Base-by-base conservation (phyloP, 176 grass and related monocot species). In the Cymbopogon citratus region DNA sequence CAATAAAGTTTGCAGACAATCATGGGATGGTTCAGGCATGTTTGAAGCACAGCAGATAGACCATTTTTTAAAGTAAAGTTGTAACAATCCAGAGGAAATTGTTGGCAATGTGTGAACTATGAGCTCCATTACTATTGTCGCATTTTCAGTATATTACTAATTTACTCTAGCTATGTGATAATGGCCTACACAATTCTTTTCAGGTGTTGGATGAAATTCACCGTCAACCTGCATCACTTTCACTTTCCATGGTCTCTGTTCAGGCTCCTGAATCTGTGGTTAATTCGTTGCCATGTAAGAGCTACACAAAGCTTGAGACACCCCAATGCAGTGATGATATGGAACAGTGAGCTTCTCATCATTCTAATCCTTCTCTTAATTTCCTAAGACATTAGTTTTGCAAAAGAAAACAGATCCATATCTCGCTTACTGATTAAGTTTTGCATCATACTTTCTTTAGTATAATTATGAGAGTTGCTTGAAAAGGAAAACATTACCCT, bases 141-240 rank as follows among this genome's bases (percentile, higher is more conserved):
- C 65, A 51, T 84, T 72, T 79, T 43, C 21, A 29, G 34, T 18
- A 33, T 9, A 45, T 67, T 76, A 52, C 43, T 54, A 31, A 27
- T 67, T 76, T 64, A 31, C 74, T 67, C 18, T 76, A 64, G 27
- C 72, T 62, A 87, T 87, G 88, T 92, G 18, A 18, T 69, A 25
- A 59, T 85, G 28, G 34, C 25, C 21, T 84, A 52, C 44, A n/a
- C 36, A 29, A 85, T 77, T 87, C 43, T 82, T 78, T 92, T 60
- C 92, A 98, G 95, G 95, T 98, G 60, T 86, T 98, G 76, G 95
- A 98, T 87, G 95, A 98, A 87, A 98, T 98, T 81, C 95, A 98
- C 75, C 95, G 84, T 24, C 92, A 98, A 69, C 90, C 90, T 21
- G 80, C 89, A 19, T 89, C 92, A 73, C 62, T 98, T 80, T 93